Evolutionary conservation across 768 basidiomycete genomes (phyloP), one percentile per base, ranked within the genome.

Genomic region (Pulveroboletus sp.): DNA sequence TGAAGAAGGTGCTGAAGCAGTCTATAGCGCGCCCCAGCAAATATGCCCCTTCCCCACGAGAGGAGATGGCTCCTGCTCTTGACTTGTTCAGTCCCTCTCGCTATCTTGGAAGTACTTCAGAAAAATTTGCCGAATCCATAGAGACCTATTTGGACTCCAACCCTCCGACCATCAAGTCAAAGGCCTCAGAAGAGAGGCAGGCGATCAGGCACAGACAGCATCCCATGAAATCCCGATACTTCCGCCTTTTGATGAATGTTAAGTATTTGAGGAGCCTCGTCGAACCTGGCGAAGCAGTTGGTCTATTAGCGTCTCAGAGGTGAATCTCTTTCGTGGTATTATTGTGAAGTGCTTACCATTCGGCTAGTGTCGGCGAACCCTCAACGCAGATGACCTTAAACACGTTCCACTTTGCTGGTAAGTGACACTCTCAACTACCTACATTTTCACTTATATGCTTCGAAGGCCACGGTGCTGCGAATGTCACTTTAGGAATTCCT

Each of bases 381-480:
- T 99, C 96, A 14, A 99, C 96, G 0, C 96, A 99, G 67, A 99
- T 99, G 96, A 99, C 96, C 8, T 73, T 99, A 55, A 99, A 99
- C 67, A 99, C 96, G 11, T 99, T 99, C 82, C 96, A 99, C 74
- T 94, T 99, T 62, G 96, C 96, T 58, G 95, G 93, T 84, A 68
- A 61, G 79, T 63, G 33, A 55, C 51, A 41, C 35, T 27, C 32
- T 21, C 10, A 3, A 12, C 49, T n/a, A 40, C 8, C n/a, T 24
- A 5, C 11, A 3, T 8, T 15, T 26, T 56, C 11, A 10, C 52
- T 52, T 33, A 60, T 39, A 35, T 38, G 39, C 41, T 46, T 46
- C n/a, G 35, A 57, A 93, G 92, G 95, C 56, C 96, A 98, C 64
- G 95, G 96, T 71, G 96, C 96, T 51, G 96, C 96, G 37, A 99